Percentiles rank a stretch among this genome's conserved stretches.
phyloP scores from a whole-genome alignment of 805 yeast species.

The Deakozyma indianensis region DNA sequence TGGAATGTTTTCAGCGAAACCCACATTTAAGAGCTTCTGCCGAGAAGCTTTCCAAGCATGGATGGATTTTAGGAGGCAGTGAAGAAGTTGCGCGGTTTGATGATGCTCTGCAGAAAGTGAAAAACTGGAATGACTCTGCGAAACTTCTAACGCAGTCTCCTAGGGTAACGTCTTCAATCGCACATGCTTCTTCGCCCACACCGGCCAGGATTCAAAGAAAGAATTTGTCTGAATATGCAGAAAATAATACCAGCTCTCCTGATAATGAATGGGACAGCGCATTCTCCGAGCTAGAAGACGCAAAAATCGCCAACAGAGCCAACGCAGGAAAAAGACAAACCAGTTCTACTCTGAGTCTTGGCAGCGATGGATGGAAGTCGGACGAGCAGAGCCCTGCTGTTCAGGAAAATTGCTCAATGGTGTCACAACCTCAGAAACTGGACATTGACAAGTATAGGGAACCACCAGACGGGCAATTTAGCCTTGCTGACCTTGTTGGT shows the following conservation, averaged over 20 bases:
- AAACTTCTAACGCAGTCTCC: not conserved
- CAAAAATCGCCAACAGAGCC: not conserved
- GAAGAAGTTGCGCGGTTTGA: not conserved
- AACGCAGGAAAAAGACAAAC: not conserved
- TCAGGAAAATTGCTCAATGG: not conserved
- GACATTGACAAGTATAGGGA: not conserved
- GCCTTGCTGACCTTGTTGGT: not conserved
- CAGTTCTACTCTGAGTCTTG: not conserved
- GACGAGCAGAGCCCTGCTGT: not conserved
- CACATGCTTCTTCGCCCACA: not conserved
- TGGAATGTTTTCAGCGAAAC: slow-evolving; percentile 58
- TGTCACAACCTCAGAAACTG: not conserved
- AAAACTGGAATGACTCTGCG: not conserved
- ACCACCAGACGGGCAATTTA: not conserved
- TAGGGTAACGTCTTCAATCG: not conserved
- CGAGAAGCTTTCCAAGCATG: slow-evolving; percentile 36
- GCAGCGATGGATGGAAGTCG: not conserved
- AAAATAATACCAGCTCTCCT: not conserved
- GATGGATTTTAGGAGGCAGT: slow-evolving; percentile 36
- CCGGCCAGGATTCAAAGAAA: not conserved
- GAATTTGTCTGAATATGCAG: not conserved
- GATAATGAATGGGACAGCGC: not conserved
- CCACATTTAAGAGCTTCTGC: slow-evolving; percentile 48
- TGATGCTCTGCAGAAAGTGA: not conserved
- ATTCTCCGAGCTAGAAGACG: not conserved